phyloP scores from a whole-genome alignment of 306 rosid species.

The Chamaecrista fasciculata region DNA sequence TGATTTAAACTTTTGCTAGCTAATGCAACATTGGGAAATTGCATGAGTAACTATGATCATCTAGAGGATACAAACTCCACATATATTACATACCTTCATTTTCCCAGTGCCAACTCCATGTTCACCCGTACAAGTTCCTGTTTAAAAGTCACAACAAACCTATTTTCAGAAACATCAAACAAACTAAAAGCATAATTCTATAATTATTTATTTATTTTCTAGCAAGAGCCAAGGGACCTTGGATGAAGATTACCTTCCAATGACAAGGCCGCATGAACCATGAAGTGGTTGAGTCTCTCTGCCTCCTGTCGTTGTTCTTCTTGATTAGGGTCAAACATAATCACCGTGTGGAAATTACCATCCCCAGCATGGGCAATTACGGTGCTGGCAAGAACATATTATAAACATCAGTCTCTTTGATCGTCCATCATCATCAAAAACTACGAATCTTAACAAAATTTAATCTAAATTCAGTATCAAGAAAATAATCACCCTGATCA shows the following conservation, averaged over 20 bases:
- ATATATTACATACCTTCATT: conserved; percentile 64
- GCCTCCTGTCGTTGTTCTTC: conserved; percentile 77
- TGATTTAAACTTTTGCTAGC: conserved; percentile 13
- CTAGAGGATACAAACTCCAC: not conserved
- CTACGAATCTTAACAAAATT: conserved; percentile 13
- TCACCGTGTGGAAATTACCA: conserved; percentile 87
- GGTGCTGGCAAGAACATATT: conserved; percentile 50
- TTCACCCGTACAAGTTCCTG: conserved; percentile 96
- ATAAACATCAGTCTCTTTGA: conserved; percentile 16
- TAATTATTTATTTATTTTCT: conserved; percentile 6
- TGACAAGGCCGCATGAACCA: conserved; percentile 83
- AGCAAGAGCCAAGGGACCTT: not conserved
- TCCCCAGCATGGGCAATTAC: conserved; percentile 96
- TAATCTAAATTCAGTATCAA: conserved; percentile 14
- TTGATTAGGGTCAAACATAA: conserved; percentile 70
- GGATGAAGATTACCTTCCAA: conserved; percentile 63
- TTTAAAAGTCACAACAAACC: conserved; percentile 27
- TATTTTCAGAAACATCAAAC: conserved; percentile 21
- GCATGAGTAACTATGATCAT: conserved; percentile 12
- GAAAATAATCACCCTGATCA: conserved; percentile 23
- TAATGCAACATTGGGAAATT: conserved; percentile 17
- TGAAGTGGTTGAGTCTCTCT: conserved; percentile 75
- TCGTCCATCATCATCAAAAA: conserved; percentile 17
- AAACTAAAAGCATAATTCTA: not conserved
- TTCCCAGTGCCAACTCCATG: conserved; percentile 98